Base-by-base conservation (phyloP, 75 land plant genomes). In the Larix kaempferi region DNA sequence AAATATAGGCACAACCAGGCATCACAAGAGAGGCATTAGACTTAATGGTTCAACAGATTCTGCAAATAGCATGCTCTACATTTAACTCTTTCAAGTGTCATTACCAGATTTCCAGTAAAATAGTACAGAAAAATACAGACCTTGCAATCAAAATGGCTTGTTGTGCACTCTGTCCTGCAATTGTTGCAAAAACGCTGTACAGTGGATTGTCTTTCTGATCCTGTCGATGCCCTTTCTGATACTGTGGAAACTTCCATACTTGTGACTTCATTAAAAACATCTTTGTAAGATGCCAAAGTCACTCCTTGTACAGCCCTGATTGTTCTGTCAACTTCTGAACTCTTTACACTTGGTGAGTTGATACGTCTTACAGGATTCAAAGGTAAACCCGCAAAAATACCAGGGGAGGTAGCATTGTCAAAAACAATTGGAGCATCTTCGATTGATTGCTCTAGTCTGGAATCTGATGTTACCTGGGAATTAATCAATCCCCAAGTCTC, bases 401-500 rank as follows among this genome's bases (percentile, higher is more conserved):
- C 91, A 33, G 73, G 12, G 14, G 91, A 88, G 23, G 80, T 77
- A 26, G 84, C 91, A 26, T 84, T 84, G 52, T 89, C 91, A 21
- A 83, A 19, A 75, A 66, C 81, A 74, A 83, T 29, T 55, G 29
- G 75, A 74, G 57, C 27, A 22, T 22, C 41, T 52, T 80, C 52
- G 25, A 19, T 74, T 39, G 79, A 54, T 78, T 29, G 6, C 56
- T 44, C 25, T 55, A 35, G 41, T 69, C 39, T 69, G 26, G 49
- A 74, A 74, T 76, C 84, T 26, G 21, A 55, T 14, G 59, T 21
- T 6, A 80, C 86, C 55, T 74, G 82, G 86, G 91, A 76, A 75
- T 97, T 97, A 64, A 97, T 90, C 33, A 97, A 69, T 7, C 99
- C 98, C 98, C 98, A 95, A 25, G 80, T 77, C 71, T 97, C 99